Conservation (phyloP, 202 grass and related monocot species). For the Hordeum pubiflorum region DNA sequence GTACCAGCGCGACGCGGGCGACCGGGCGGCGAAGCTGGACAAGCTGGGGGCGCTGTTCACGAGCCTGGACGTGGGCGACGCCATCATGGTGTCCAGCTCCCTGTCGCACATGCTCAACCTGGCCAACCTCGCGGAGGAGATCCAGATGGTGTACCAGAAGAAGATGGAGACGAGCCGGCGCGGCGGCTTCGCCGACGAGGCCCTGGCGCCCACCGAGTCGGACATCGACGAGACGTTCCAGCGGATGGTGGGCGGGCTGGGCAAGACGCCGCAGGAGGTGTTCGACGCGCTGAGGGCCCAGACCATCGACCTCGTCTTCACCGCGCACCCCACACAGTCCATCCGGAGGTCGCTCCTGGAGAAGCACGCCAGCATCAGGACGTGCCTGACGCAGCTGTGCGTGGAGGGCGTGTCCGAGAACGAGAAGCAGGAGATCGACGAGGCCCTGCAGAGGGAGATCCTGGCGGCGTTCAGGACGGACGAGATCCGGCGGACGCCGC, state of each 20-base stretch:
- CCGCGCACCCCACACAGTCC: conserved; percentile 74
- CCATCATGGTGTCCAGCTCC: conserved; percentile 58
- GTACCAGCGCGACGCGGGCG: conserved; percentile 32
- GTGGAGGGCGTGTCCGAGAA: conserved; percentile 42
- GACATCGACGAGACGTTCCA: conserved; percentile 72
- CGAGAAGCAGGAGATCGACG: conserved; percentile 70
- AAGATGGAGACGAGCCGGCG: conserved; percentile 30
- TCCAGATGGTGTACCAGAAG: conserved; percentile 55
- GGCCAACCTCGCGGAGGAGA: conserved; percentile 74
- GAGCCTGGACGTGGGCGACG: conserved; percentile 53
- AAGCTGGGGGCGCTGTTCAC: conserved; percentile 49
- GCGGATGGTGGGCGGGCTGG: conserved; percentile 44
- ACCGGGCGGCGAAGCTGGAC: conserved; percentile 22
- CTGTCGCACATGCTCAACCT: conserved; percentile 85
- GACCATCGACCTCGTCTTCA: conserved; percentile 76
- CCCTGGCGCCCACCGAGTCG: conserved; percentile 57
- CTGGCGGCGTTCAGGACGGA: conserved; percentile 80
- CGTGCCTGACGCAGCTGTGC: conserved; percentile 50
- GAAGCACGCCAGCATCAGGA: conserved; percentile 69
- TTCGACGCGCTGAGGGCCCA: conserved; percentile 63
- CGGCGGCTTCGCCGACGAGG: conserved; percentile 60
- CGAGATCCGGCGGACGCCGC: conserved; percentile 63
- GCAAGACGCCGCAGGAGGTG: conserved; percentile 57
- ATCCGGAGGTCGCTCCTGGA: conserved; percentile 61
- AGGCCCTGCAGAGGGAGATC: conserved; percentile 81